Conservation (phyloP, 2,329 filamentous ascomycete genomes). For the Alternaria incomplexa region DNA sequence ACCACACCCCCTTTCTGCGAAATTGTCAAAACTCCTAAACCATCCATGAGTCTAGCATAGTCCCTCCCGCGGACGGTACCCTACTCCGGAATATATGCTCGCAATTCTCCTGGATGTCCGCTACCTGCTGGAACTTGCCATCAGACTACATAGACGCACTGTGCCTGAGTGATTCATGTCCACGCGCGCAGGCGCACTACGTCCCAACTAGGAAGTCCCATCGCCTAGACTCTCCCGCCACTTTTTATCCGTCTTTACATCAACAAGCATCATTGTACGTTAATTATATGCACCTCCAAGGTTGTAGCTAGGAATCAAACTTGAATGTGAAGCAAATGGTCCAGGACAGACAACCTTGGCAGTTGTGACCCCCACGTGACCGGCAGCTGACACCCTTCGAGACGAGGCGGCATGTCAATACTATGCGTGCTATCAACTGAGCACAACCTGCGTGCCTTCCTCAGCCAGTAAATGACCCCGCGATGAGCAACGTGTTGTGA, state of each 20-base stretch:
- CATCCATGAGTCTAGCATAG: neutral
- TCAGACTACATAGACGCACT: neutral
- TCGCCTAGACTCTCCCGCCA: neutral
- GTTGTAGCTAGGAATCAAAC: neutral
- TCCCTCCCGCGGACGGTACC: neutral
- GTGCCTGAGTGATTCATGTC: neutral
- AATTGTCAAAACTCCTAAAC: neutral
- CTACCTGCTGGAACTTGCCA: neutral
- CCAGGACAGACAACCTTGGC: neutral
- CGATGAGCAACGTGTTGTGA: neutral
- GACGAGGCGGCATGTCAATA: neutral
- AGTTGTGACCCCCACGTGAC: neutral
- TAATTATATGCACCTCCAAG: neutral
- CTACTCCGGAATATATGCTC: neutral
- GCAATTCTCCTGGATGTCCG: neutral
- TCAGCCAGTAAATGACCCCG: neutral
- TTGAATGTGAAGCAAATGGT: neutral
- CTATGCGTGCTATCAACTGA: neutral
- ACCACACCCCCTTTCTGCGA: slow-evolving; percentile 4
- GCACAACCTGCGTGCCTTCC: neutral
- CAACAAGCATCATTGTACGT: neutral
- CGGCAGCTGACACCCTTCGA: neutral
- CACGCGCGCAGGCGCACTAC: slow-evolving; percentile 3
- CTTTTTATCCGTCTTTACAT: neutral
- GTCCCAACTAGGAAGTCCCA: neutral